A percentile compares a stretch with the other conserved stretches of the same genome.
These are phyloP conservation scores for Ceratocystiopsis brevicomis DNA, from an alignment of 2,329 filamentous ascomycete genomes.

Conservation along the genomic window DNA sequence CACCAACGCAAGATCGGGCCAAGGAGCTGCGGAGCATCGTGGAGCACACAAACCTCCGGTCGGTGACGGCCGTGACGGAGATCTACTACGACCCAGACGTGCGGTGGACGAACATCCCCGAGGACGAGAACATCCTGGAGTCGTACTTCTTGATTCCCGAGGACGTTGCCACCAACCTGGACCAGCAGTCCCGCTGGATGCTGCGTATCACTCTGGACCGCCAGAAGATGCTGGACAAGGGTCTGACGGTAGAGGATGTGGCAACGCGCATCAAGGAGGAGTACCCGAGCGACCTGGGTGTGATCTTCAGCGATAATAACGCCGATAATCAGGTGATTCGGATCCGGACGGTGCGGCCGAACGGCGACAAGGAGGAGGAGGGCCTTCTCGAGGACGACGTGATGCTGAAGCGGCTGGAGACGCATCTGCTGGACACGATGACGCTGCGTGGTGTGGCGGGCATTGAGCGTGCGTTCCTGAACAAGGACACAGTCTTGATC, in stretches of 20 bases:
- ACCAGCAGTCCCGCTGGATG: constrained; percentile 83
- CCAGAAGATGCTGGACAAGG: constrained; percentile 89
- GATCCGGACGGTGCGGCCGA: constrained; percentile 57
- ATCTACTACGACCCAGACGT: constrained; percentile 96
- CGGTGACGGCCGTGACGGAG: constrained; percentile 79
- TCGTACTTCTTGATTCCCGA: constrained; percentile 92
- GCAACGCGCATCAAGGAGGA: constrained; percentile 76
- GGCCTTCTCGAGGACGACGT: constrained; percentile 58
- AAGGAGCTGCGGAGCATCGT: constrained; percentile 76
- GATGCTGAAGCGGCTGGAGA: constrained; percentile 80
- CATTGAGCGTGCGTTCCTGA: constrained; percentile 84
- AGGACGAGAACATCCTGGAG: constrained; percentile 85
- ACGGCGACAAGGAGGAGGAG: constrained; percentile 57
- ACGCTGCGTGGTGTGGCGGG: constrained; percentile 80
- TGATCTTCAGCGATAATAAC: constrained; percentile 97
- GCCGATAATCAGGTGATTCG: constrained; percentile 89
- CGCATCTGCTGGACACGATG: constrained; percentile 76
- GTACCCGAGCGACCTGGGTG: constrained; percentile 66
- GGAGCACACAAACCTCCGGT: constrained; percentile 85
- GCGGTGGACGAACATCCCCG: constrained; percentile 64
- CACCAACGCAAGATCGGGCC: constrained; percentile 52
- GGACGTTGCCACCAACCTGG: constrained; percentile 40
- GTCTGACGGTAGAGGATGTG: constrained; percentile 77
- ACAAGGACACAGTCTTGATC: constrained; percentile 54
- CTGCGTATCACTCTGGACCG: constrained; percentile 85